These are phyloP conservation scores for Mollisia scopiformis DNA, from an alignment of 2,329 filamentous ascomycete genomes.

Conservation along the genomic window DNA sequence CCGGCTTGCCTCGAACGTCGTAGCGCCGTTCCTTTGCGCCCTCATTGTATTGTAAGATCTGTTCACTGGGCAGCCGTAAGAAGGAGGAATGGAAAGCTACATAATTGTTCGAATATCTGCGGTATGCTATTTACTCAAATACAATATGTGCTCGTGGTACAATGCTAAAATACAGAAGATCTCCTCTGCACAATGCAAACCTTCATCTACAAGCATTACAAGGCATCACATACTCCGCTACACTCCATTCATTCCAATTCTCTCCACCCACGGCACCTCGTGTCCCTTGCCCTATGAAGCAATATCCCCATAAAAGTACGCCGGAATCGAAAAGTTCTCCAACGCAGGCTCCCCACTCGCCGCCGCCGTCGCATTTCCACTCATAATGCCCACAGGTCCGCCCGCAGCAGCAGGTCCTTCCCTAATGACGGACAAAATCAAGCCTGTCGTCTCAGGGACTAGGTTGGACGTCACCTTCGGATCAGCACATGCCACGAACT, in stretches of 20 bases:
- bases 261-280: no score
- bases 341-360: background rate
- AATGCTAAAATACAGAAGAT: no score
- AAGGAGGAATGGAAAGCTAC: no score
- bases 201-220: background rate
- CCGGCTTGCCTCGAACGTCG: no score
- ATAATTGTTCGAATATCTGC: no score
- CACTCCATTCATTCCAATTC: background rate
- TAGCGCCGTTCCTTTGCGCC: no score
- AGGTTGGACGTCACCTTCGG: background rate
- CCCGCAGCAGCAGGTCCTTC: background rate
- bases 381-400: background rate
- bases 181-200: background rate
- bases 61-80: no score
- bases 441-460: background rate
- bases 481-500: constrained; percentile 7
- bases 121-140: no score
- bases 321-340: background rate
- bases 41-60: no score
- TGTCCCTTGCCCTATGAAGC: no score
- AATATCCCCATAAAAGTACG: constrained; percentile 4
- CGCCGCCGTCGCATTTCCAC: constrained; percentile 2
- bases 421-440: constrained; percentile 1
- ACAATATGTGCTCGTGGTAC: no score
- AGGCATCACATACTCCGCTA: background rate